Conservation (phyloP, 2,329 filamentous ascomycete genomes). For the Cryphonectria japonica region DNA sequence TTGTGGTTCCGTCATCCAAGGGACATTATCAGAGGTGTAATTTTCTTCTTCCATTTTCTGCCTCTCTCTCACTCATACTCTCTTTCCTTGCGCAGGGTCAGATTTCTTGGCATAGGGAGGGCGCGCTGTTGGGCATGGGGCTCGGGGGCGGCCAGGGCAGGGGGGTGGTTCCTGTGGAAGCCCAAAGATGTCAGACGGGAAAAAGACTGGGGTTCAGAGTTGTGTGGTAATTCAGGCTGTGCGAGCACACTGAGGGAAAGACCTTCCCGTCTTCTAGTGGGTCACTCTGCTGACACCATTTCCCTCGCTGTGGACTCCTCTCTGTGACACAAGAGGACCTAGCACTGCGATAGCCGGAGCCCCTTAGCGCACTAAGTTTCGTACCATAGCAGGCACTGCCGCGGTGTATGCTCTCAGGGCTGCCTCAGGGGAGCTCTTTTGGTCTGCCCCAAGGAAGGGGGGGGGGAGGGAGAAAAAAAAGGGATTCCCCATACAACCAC, state of each 20-base stretch:
- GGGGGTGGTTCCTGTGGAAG: background rate
- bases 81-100: too few relatives aligned
- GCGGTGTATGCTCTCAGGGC: background rate
- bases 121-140: background rate
- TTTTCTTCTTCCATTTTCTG: background rate
- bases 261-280: background rate
- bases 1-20: background rate
- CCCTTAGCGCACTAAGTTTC: background rate
- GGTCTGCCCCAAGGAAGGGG: too few relatives aligned
- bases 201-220: background rate
- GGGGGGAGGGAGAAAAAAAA: too few relatives aligned
- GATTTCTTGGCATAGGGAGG: background rate
- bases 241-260: background rate
- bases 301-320: background rate
- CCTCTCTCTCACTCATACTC: background rate
- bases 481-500: background rate
- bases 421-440: background rate
- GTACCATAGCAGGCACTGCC: background rate
- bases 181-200: constrained; percentile 11
- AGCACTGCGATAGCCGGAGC: background rate
- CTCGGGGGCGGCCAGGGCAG: background rate
- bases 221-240: background rate
- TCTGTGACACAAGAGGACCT: background rate
- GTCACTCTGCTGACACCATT: background rate
- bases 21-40: background rate